Percentiles rank a stretch among this genome's conserved stretches.
phyloP scores from a whole-genome alignment of 768 basidiomycete genomes.

The Leccinum boreale region DNA sequence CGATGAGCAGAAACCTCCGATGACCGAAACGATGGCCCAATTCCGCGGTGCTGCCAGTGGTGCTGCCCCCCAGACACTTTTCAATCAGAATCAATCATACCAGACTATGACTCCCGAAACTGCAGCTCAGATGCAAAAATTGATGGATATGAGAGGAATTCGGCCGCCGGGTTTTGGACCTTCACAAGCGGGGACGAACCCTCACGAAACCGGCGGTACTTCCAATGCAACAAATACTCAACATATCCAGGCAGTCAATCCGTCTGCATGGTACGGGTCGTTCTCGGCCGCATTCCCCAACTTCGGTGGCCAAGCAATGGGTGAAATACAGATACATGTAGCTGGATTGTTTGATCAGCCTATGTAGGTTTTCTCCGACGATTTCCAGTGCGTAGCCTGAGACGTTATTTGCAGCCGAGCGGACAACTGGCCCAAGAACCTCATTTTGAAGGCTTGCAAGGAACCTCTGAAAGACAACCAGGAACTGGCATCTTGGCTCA shows the following conservation, averaged over 20 bases:
- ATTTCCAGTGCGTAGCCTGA: slow-evolving; percentile 1
- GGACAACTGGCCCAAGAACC: slow-evolving; percentile 49
- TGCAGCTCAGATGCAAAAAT: slow-evolving; percentile 46
- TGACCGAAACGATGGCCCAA: slow-evolving; percentile 23
- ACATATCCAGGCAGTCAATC: neutral
- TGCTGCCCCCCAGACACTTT: slow-evolving; percentile 14
- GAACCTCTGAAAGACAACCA: slow-evolving; percentile 37
- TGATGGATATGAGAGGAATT: slow-evolving; percentile 43
- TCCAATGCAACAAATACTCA: slow-evolving; percentile 1
- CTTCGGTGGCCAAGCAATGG: slow-evolving; percentile 35
- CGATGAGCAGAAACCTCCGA: slow-evolving; percentile 27
- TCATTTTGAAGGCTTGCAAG: slow-evolving; percentile 41
- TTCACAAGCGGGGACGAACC: slow-evolving; percentile 16
- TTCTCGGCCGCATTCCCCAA: slow-evolving; percentile 40
- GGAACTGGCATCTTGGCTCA: slow-evolving; percentile 50
- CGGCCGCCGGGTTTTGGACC: slow-evolving; percentile 20
- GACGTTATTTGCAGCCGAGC: slow-evolving; percentile 38
- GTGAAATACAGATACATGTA: slow-evolving; percentile 40
- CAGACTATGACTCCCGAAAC: slow-evolving; percentile 13
- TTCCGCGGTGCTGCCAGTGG: slow-evolving; percentile 18
- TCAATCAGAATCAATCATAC: slow-evolving; percentile 11
- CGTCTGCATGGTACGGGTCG: slow-evolving; percentile 44
- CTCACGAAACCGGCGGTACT: slow-evolving; percentile 10
- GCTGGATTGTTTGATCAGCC: slow-evolving; percentile 21
- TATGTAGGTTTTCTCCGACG: slow-evolving; percentile 32